phyloP scores from a whole-genome alignment of 1,284 basidiomycete genomes.

The Chiua sp. region DNA sequence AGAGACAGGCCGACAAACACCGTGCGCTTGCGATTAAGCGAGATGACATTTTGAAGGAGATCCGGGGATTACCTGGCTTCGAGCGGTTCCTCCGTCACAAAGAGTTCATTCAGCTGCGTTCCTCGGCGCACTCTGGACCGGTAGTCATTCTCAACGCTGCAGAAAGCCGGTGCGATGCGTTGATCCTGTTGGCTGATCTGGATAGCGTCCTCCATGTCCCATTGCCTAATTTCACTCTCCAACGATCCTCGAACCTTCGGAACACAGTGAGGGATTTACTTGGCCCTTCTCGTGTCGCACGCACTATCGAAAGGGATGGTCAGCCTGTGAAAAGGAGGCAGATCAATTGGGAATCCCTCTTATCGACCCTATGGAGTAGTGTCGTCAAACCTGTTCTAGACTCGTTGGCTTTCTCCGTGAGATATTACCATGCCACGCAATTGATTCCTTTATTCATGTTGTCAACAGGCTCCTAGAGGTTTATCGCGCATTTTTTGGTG shows the following conservation, averaged over 20 bases:
- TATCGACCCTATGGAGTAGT: constrained; percentile 6
- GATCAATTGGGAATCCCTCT: background rate
- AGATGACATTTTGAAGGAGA: constrained; percentile 7
- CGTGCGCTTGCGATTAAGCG: constrained; percentile 9
- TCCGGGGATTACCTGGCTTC: constrained; percentile 10
- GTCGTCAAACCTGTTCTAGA: constrained; percentile 14
- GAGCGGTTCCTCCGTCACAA: constrained; percentile 13
- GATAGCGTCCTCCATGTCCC: constrained; percentile 6
- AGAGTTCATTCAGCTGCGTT: constrained; percentile 3
- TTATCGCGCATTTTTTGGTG: constrained; percentile 17
- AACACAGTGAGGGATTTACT: background rate
- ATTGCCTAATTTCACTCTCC: constrained; percentile 2
- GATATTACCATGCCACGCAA: background rate
- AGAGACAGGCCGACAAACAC: constrained; percentile 3
- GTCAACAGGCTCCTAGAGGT: background rate
- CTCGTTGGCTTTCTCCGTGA: background rate
- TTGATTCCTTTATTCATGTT: background rate
- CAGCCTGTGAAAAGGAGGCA: background rate
- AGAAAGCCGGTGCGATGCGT: constrained; percentile 8
- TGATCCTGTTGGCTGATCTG: constrained; percentile 2
- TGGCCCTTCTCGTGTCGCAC: background rate
- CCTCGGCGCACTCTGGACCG: constrained; percentile 11
- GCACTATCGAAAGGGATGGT: constrained; percentile 1
- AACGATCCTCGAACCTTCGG: background rate
- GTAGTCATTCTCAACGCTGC: constrained; percentile 14